These are phyloP conservation scores for Morella rubra DNA, from an alignment of 306 rosid species.

Conservation along the genomic window DNA sequence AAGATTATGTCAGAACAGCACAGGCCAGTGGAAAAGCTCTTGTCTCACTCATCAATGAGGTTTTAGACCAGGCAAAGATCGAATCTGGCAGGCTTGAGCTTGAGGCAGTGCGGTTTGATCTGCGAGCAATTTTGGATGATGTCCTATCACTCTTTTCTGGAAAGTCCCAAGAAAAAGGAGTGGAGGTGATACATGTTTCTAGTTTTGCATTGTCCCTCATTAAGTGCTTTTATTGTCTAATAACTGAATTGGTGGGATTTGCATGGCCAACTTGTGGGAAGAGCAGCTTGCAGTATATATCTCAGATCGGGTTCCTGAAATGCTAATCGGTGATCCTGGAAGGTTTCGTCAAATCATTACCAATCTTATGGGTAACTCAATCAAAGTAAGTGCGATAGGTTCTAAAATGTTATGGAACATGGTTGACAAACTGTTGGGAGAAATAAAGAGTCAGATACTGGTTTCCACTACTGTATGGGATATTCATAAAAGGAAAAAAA, in stretches of 20 bases:
- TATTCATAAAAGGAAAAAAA: background rate
- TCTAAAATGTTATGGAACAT: background rate
- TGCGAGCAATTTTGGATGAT: conserved; percentile 79
- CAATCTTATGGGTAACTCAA: conserved; percentile 85
- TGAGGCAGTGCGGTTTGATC: conserved; percentile 78
- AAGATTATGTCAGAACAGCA: conserved; percentile 85
- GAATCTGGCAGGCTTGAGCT: conserved; percentile 97
- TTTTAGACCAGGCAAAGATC: conserved; percentile 95
- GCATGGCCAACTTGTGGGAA: conserved; percentile 33
- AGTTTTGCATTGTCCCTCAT: conserved; percentile 1
- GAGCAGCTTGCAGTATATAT: conserved; percentile 79
- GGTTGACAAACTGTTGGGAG: background rate
- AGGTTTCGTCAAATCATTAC: conserved; percentile 87
- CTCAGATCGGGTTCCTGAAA: conserved; percentile 77
- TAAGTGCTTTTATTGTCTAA: conserved; percentile 25
- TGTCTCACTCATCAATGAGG: conserved; percentile 89
- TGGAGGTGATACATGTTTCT: conserved; percentile 67
- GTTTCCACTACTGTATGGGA: background rate
- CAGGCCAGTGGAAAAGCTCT: conserved; percentile 96
- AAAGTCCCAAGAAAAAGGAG: conserved; percentile 91
- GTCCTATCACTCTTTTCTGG: conserved; percentile 87
- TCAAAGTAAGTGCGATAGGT: conserved; percentile 54
- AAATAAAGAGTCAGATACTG: background rate
- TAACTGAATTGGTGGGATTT: conserved; percentile 16
- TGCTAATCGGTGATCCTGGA: conserved; percentile 83